Conservation (phyloP, 345 rosid species). For the Boechera divaricarpa region DNA sequence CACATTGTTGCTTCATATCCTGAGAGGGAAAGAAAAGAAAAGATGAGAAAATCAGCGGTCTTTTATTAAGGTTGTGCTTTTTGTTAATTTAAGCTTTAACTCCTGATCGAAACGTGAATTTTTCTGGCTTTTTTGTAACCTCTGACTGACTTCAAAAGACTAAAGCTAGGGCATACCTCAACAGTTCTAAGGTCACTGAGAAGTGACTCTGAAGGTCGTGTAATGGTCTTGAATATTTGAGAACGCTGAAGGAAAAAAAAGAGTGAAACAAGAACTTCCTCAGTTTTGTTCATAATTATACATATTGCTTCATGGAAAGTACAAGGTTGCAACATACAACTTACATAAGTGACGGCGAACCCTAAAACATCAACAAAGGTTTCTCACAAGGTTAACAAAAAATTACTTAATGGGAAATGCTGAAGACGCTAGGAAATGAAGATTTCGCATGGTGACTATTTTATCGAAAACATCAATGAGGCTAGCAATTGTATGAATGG, state of each 20-base stretch:
- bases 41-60: background rate
- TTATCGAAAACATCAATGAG: background rate
- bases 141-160: background rate
- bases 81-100: no score
- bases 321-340: conserved; percentile 46
- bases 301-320: conserved; percentile 5
- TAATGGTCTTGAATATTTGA: conserved; percentile 78
- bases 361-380: background rate
- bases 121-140: background rate
- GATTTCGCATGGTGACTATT: background rate
- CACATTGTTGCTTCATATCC: conserved; percentile 99
- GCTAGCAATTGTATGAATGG: background rate
- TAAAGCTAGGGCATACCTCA: conserved; percentile 60
- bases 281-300: conserved; percentile 11
- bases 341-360: conserved; percentile 83
- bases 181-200: conserved; percentile 90
- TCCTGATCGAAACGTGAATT: no score
- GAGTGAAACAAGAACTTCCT: conserved; percentile 20
- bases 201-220: conserved; percentile 92
- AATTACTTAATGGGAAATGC: background rate
- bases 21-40: conserved; percentile 44
- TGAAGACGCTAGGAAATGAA: background rate
- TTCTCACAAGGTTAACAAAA: conserved; percentile 10
- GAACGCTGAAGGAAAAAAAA: conserved; percentile 65
- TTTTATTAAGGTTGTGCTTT: background rate